A percentile compares a stretch with the other conserved stretches of the same genome.
Evolutionary conservation across 2,329 filamentous ascomycete species (phyloP).

Genomic region (Myriosclerotinia scirpicola): DNA sequence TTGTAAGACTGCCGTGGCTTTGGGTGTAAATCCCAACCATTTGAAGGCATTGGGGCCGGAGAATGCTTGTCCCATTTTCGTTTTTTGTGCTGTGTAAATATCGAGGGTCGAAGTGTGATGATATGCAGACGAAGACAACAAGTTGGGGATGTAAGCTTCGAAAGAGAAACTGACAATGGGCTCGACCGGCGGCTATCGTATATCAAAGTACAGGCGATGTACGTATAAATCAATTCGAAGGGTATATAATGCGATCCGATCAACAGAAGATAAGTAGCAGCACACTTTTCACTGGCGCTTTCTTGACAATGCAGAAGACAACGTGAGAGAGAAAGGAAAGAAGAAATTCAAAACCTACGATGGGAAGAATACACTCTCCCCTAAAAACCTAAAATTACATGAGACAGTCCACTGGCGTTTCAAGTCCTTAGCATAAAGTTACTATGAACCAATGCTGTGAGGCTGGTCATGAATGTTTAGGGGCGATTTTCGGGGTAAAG

Average conservation of each 20-base stretch:
- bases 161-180: neutral
- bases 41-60: conserved; percentile 41
- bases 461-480: conserved; percentile 38
- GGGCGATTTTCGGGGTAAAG: conserved; percentile 32
- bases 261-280: conserved; percentile 14
- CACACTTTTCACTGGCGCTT: neutral
- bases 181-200: neutral
- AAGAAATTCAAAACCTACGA: conserved; percentile 8
- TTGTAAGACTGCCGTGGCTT: conserved; percentile 39
- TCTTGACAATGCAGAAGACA: neutral
- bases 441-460: neutral
- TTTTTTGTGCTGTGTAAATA: neutral
- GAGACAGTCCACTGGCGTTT: conserved; percentile 15
- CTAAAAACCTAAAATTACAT: conserved; percentile 1
- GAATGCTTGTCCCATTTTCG: conserved; percentile 39
- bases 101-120: neutral
- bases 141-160: neutral
- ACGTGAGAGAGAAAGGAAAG: neutral
- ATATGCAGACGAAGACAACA: neutral
- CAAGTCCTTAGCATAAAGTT: conserved; percentile 13
- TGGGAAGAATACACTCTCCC: neutral
- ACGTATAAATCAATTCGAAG: neutral
- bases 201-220: neutral
- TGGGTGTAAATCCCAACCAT: conserved; percentile 39
- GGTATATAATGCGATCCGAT: conserved; percentile 2